A percentile compares a stretch with the other conserved stretches of the same genome.
phyloP scores from a whole-genome alignment of 2,329 filamentous ascomycete genomes.

The Sclerotiophoma versabilis region DNA sequence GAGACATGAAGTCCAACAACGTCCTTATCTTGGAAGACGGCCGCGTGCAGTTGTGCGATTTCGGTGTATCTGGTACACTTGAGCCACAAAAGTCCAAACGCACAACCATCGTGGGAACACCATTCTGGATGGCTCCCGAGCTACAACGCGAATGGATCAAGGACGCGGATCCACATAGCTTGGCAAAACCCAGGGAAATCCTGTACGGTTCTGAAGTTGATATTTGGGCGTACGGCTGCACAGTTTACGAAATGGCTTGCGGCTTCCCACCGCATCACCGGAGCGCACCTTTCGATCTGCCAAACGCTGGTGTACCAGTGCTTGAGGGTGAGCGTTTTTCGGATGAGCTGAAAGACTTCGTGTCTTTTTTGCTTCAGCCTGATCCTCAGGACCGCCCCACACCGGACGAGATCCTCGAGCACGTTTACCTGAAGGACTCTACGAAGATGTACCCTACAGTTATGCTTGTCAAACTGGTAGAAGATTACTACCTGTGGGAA shows the following conservation, averaged over 20 bases:
- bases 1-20: slow-evolving; percentile 75
- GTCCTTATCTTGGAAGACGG: slow-evolving; percentile 80
- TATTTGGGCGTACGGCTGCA: slow-evolving; percentile 85
- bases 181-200: slow-evolving; percentile 58
- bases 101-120: slow-evolving; percentile 81
- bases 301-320: slow-evolving; percentile 64
- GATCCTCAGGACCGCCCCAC: slow-evolving; percentile 72
- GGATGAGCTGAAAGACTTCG: slow-evolving; percentile 69
- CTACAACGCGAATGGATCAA: slow-evolving; percentile 61
- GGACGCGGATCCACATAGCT: slow-evolving; percentile 64
- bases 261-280: slow-evolving; percentile 74
- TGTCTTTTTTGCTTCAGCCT: slow-evolving; percentile 75
- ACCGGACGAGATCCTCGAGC: slow-evolving; percentile 72
- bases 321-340: slow-evolving; percentile 77
- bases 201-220: slow-evolving; percentile 64
- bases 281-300: slow-evolving; percentile 36
- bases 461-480: slow-evolving; percentile 69
- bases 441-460: slow-evolving; percentile 68
- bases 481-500: slow-evolving; percentile 78
- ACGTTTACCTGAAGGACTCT: slow-evolving; percentile 72
- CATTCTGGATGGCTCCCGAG: slow-evolving; percentile 87
- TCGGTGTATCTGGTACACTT: slow-evolving; percentile 80
- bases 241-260: slow-evolving; percentile 81
- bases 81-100: slow-evolving; percentile 79
- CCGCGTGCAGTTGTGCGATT: slow-evolving; percentile 81